Evolutionary conservation across 2,329 filamentous ascomycete genomes (phyloP), one percentile per base, ranked within the genome.

Genomic region (Arthrobotrys musiformis): DNA sequence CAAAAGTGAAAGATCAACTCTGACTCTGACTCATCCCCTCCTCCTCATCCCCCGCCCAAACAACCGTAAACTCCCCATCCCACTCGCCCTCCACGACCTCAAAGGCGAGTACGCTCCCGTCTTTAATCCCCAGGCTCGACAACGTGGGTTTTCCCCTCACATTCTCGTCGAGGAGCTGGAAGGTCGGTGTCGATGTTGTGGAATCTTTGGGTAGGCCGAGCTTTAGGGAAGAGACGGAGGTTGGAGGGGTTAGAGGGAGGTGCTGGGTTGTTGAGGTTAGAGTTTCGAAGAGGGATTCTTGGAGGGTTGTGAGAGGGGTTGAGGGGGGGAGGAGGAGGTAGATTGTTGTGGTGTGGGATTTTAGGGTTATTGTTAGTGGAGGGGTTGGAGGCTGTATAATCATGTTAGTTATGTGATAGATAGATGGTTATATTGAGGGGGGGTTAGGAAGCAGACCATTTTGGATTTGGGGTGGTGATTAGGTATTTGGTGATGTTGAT

Each of bases 301-400:
- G 50, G 11, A 77, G 66, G 50, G 61, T 26, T n/a, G 37, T 48
- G 73, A 77, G 50, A 22, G 60, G 26, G 50, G 66, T 35, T 8
- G 66, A 17, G 15, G 66, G 4, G 5, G 33, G 60, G 60, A 77
- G 48, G 66, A 77, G 48, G 66, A 77, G n/a, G 66, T 70, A 77
- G 66, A 77, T 30, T 40, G 73, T 70, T 52, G 73, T 30, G 17
- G 66, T 77, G 40, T 52, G 50, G 40, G 58, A 77, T 70, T 77
- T 77, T 61, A 77, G 66, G 66, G 60, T 61, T 44, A 77, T 61
- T 26, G 73, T 66, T 54, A 77, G 30, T 0, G 73, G 66, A 13
- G 50, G 60, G 11, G 52, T 26, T 17, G 63, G 63, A 30, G 60
- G 50, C 60, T 70, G 17, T 46, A 17, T 30, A 15, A 4, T 26